Percentiles rank a stretch among this genome's conserved stretches.
Conservation (phyloP, 2,329 filamentous ascomycete species). For the Colletotrichum chlorophyti region DNA sequence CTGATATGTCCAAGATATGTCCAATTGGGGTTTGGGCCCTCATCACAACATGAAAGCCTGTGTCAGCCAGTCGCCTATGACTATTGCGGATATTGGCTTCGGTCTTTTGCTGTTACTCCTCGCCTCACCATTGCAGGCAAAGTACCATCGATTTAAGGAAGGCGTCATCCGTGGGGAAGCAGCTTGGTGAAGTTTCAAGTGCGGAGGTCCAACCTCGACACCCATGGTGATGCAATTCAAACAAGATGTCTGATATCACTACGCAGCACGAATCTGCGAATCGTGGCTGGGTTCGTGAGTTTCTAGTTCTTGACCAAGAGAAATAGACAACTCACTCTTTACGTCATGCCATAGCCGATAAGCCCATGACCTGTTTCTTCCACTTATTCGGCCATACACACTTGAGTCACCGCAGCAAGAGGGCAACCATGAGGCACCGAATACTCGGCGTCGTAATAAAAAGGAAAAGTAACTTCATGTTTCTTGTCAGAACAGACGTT, state of each 20-base stretch:
- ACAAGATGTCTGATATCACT: conserved; percentile 34
- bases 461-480: no score
- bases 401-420: no score
- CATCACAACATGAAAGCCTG: neutral
- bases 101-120: conserved; percentile 30
- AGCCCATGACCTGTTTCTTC: conserved; percentile 33
- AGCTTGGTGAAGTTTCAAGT: conserved; percentile 32
- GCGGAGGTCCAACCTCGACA: conserved; percentile 12
- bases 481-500: no score
- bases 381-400: neutral
- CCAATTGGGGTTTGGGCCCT: neutral
- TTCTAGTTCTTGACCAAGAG: no score
- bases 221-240: conserved; percentile 33
- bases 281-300: conserved; percentile 4
- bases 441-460: no score
- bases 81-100: neutral
- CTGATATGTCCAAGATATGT: neutral
- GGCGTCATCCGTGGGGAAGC: conserved; percentile 36
- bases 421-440: no score
- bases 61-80: neutral
- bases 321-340: conserved; percentile 34
- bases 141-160: conserved; percentile 41
- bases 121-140: conserved; percentile 40
- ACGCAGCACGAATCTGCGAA: conserved; percentile 43
- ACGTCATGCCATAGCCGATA: conserved; percentile 44